These are phyloP conservation scores for Aspergillus nidulans DNA, from an alignment of 495 filamentous ascomycete species.

Conservation along the genomic window DNA sequence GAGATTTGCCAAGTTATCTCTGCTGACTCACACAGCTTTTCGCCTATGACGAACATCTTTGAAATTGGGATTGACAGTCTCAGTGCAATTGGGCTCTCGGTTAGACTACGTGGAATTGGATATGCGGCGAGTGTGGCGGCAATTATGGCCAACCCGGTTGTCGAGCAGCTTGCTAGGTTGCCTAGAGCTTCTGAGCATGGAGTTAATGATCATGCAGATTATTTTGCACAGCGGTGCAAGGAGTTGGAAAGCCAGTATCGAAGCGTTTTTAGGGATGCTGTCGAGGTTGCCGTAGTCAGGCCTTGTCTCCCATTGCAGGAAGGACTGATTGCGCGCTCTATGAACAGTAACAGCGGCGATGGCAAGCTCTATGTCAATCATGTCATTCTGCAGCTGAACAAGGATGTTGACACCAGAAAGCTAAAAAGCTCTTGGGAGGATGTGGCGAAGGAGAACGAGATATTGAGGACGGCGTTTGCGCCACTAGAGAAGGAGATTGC, in stretches of 20 bases:
- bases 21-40: constrained; percentile 38
- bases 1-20: constrained; percentile 22
- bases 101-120: constrained; percentile 54
- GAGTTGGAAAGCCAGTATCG: constrained; percentile 54
- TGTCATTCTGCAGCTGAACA: constrained; percentile 55
- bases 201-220: not conserved
- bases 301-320: constrained; percentile 67
- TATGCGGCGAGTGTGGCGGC: constrained; percentile 57
- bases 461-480: constrained; percentile 67
- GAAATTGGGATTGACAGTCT: constrained; percentile 35
- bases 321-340: constrained; percentile 69
- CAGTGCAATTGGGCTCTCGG: constrained; percentile 52
- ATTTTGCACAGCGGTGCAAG: constrained; percentile 14
- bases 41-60: constrained; percentile 47
- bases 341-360: constrained; percentile 48
- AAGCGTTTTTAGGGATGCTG: constrained; percentile 28
- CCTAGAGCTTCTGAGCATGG: constrained; percentile 11
- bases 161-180: constrained; percentile 46
- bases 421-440: constrained; percentile 54
- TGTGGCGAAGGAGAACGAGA: constrained; percentile 51
- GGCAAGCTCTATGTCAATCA: constrained; percentile 73
- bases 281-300: constrained; percentile 17
- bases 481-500: constrained; percentile 51
- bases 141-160: constrained; percentile 62
- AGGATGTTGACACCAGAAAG: constrained; percentile 41